phyloP scores from a whole-genome alignment of 2,329 filamentous ascomycete genomes.

The Exophiala dermatitidis region DNA sequence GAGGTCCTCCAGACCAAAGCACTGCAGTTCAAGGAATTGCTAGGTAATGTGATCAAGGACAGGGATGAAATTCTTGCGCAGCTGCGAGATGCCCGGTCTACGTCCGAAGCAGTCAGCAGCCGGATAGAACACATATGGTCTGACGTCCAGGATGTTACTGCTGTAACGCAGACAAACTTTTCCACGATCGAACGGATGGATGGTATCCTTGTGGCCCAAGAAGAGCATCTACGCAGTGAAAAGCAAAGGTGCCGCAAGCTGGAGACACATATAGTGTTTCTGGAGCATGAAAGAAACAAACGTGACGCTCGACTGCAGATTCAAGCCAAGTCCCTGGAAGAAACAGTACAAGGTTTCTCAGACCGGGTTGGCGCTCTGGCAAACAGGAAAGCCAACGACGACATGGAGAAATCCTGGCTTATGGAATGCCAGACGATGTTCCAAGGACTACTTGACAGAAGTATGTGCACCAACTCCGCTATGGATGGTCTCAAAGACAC shows the following conservation, averaged over 20 bases:
- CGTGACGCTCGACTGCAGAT: constrained; percentile 2
- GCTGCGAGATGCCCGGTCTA: constrained; percentile 1
- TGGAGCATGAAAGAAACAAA: constrained; percentile 12
- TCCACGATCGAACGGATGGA: constrained; percentile 1
- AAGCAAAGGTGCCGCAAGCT: constrained; percentile 14
- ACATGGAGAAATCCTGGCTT: background rate
- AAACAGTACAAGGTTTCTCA: background rate
- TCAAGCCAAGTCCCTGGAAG: background rate
- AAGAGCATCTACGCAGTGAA: constrained; percentile 9
- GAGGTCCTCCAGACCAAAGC: constrained; percentile 11
- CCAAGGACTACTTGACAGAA: background rate
- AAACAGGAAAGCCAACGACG: background rate
- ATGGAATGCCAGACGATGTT: background rate
- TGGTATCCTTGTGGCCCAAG: constrained; percentile 1
- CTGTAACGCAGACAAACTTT: background rate
- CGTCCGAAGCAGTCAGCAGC: background rate
- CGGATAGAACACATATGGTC: constrained; percentile 7
- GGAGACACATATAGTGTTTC: constrained; percentile 14
- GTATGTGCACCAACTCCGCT: constrained; percentile 5
- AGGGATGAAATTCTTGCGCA: constrained; percentile 10
- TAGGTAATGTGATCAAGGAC: constrained; percentile 6
- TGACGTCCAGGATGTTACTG: constrained; percentile 5
- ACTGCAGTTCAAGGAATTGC: constrained; percentile 1
- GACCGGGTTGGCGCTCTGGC: background rate
- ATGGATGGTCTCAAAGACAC: background rate